Conservation (phyloP, 1,284 basidiomycete species). For the Stereum hirsutum region DNA sequence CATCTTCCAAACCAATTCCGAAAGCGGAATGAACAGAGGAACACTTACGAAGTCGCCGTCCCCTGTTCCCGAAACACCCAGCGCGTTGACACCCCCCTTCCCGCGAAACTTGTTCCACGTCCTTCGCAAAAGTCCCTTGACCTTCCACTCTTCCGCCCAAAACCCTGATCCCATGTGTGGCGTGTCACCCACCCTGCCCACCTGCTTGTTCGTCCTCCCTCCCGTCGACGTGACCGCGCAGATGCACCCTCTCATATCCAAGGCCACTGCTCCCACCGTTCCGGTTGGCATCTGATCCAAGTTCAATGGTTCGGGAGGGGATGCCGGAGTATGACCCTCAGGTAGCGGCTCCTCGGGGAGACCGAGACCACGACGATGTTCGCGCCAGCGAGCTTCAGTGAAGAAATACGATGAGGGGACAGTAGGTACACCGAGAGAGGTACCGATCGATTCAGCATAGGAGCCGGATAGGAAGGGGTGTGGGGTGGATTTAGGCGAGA, state of each 20-base stretch:
- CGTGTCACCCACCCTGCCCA: slow-evolving; percentile 75
- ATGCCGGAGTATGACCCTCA: slow-evolving; percentile 12
- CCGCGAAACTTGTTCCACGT: slow-evolving; percentile 26
- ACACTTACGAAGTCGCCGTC: slow-evolving; percentile 66
- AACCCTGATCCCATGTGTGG: slow-evolving; percentile 72
- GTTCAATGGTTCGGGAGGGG: slow-evolving; percentile 16
- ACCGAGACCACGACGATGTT: slow-evolving; percentile 63
- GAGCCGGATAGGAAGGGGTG: slow-evolving; percentile 67
- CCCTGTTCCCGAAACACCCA: slow-evolving; percentile 78
- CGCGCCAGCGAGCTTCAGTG: slow-evolving; percentile 63
- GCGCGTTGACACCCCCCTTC: slow-evolving; percentile 33
- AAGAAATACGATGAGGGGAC: slow-evolving; percentile 73
- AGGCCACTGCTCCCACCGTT: slow-evolving; percentile 76
- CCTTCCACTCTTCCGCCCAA: slow-evolving; percentile 73
- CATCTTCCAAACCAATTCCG: slow-evolving; percentile 1
- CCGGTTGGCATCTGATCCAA: slow-evolving; percentile 63
- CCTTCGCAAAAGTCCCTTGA: slow-evolving; percentile 20
- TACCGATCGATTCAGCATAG: slow-evolving; percentile 52
- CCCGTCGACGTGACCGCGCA: slow-evolving; percentile 71
- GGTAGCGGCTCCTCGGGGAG: slow-evolving; percentile 57
- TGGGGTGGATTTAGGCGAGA: slow-evolving; percentile 45
- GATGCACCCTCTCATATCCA: slow-evolving; percentile 68
- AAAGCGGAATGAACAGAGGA: background rate
- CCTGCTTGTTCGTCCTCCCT: slow-evolving; percentile 75
- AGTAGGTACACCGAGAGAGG: slow-evolving; percentile 40